Evolutionary conservation across 176 grass and related monocot species (phyloP).

Genomic region (Oryza brachyantha): DNA sequence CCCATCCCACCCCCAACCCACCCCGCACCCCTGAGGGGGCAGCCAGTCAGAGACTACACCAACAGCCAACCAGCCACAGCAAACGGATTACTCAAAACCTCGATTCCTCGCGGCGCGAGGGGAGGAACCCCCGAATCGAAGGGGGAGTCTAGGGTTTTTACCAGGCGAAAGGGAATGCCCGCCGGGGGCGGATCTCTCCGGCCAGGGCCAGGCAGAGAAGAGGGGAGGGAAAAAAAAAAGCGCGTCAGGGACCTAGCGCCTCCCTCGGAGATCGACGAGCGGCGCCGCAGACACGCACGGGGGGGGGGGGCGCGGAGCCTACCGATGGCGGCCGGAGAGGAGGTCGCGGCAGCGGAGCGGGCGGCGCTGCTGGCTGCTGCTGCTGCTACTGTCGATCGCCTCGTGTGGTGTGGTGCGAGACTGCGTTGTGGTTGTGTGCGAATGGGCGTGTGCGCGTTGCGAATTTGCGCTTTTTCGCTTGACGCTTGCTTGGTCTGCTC

Average conservation of each 20-base stretch:
- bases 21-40: no score
- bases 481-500: background rate
- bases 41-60: no score
- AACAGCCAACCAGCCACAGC: no score
- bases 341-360: background rate
- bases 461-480: background rate
- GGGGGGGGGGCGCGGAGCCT: no score
- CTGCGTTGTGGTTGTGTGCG: background rate
- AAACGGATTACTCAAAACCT: no score
- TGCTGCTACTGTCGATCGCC: slow-evolving; percentile 34
- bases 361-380: background rate
- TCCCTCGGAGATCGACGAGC: background rate
- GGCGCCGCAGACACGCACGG: no score
- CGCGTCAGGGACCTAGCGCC: no score
- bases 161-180: slow-evolving; percentile 33
- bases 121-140: background rate
- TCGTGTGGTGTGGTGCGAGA: background rate
- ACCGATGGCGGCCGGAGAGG: background rate
- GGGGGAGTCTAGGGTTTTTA: slow-evolving; percentile 51
- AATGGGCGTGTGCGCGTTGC: background rate
- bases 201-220: background rate
- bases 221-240: no score
- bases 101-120: slow-evolving; percentile 34
- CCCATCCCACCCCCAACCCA: no score
- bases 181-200: slow-evolving; percentile 48